Percentiles rank a stretch among this genome's conserved stretches.
phyloP scores from a whole-genome alignment of 1,139 yeast genomes.

The Candida tetrigidarum region DNA sequence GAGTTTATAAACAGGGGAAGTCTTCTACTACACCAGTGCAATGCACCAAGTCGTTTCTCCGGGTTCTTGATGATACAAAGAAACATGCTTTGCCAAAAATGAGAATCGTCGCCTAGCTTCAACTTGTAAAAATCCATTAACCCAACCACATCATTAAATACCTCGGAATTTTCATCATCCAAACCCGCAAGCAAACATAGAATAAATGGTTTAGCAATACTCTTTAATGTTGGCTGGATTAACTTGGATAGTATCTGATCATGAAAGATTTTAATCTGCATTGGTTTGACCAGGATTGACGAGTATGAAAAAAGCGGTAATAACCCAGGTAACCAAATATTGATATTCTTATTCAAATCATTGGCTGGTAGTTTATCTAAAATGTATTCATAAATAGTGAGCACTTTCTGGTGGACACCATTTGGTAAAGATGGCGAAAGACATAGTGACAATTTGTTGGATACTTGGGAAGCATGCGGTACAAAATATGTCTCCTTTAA shows the following conservation, averaged over 20 bases:
- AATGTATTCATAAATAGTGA: slow-evolving; percentile 73
- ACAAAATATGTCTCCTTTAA: slow-evolving; percentile 51
- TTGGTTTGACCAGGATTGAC: slow-evolving; percentile 84
- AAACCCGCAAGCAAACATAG: slow-evolving; percentile 83
- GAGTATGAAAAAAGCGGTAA: slow-evolving; percentile 87
- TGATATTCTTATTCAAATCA: slow-evolving; percentile 53
- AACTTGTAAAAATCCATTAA: slow-evolving; percentile 63
- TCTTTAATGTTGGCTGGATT: slow-evolving; percentile 50
- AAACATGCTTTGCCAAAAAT: slow-evolving; percentile 87
- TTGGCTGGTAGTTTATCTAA: slow-evolving; percentile 63
- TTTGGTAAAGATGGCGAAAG: slow-evolving; percentile 82
- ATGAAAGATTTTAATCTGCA: slow-evolving; percentile 63
- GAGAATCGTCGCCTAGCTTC: slow-evolving; percentile 66
- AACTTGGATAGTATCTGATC: slow-evolving; percentile 55
- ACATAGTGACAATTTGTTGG: slow-evolving; percentile 62
- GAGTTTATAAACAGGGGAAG: slow-evolving; percentile 54
- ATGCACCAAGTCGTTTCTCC: slow-evolving; percentile 82
- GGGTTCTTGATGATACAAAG: slow-evolving; percentile 75
- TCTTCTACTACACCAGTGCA: slow-evolving; percentile 71
- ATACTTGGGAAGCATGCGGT: slow-evolving; percentile 44
- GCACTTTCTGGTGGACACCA: slow-evolving; percentile 91
- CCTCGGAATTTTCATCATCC: slow-evolving; percentile 90
- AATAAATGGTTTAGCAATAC: slow-evolving; percentile 68
- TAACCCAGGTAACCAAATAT: slow-evolving; percentile 88
- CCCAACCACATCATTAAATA: slow-evolving; percentile 61